phyloP scores from a whole-genome alignment of 2,329 filamentous ascomycete genomes.

The Leptosphaerulina australis region DNA sequence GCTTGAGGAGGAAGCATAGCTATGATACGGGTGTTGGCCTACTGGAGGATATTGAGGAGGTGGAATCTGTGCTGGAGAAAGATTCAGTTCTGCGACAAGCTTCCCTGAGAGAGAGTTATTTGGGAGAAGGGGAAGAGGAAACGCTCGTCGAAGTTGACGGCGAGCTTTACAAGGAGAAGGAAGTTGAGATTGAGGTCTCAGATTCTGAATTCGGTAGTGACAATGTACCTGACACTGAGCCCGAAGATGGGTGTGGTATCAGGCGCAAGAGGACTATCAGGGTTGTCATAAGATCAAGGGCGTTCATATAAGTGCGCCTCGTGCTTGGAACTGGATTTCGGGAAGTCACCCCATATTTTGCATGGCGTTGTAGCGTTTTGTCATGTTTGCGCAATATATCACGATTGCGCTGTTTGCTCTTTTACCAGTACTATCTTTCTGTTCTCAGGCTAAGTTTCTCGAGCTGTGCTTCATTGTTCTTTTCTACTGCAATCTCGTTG shows the following conservation, averaged over 20 bases:
- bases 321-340: background rate
- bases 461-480: too few relatives aligned
- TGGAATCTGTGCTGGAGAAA: conserved; percentile 7
- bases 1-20: conserved; percentile 17
- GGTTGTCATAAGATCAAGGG: conserved; percentile 43
- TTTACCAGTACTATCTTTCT: background rate
- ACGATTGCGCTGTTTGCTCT: background rate
- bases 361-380: conserved; percentile 15
- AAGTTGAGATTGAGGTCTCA: conserved; percentile 30
- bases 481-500: too few relatives aligned
- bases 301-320: conserved; percentile 39
- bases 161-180: conserved; percentile 18
- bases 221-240: conserved; percentile 22
- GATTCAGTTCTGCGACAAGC: conserved; percentile 26
- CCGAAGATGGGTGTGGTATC: conserved; percentile 25
- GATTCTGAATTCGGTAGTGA: conserved; percentile 28
- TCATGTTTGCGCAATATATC: conserved; percentile 17
- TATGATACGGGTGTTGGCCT: conserved; percentile 9
- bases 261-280: conserved; percentile 40
- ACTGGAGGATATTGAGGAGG: conserved; percentile 14
- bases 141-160: conserved; percentile 22
- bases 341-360: background rate
- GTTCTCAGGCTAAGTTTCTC: too few relatives aligned
- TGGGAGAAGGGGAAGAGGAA: conserved; percentile 17
- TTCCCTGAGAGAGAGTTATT: conserved; percentile 18